A percentile compares a stretch with the other conserved stretches of the same genome.
Evolutionary conservation across 2,329 filamentous ascomycete genomes (phyloP).

Genomic region (Colletotrichum falcatum): DNA sequence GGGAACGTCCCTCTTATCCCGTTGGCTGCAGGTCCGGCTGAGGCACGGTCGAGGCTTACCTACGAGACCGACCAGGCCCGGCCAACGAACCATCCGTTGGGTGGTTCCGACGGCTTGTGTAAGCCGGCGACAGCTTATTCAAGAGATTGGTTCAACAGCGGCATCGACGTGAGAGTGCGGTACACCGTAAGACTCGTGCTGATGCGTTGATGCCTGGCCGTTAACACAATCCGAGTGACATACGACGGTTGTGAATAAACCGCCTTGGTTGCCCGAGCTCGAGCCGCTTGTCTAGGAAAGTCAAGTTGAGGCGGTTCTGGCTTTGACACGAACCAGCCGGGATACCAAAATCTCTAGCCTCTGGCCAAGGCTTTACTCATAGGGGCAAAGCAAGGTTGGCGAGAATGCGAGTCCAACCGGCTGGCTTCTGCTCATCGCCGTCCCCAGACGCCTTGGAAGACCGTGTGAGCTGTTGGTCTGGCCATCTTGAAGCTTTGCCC

Average conservation of each 20-base stretch:
- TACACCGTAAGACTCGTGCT: neutral
- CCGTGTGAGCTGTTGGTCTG: conserved; percentile 14
- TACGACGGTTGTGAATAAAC: conserved; percentile 19
- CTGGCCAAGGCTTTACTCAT: neutral
- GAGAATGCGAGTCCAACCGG: neutral
- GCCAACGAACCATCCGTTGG: conserved; percentile 9
- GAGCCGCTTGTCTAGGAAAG: no score
- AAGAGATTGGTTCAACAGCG: neutral
- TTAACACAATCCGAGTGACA: conserved; percentile 14
- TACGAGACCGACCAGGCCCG: conserved; percentile 13
- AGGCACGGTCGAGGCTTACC: conserved; percentile 23
- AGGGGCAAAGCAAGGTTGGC: neutral
- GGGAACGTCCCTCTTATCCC: neutral
- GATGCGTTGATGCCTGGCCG: neutral
- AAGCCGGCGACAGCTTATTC: neutral
- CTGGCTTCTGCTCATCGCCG: neutral
- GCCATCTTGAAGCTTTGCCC: conserved; percentile 23
- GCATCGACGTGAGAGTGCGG: neutral
- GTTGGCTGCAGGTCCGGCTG: conserved; percentile 22
- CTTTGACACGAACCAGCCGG: conserved; percentile 5
- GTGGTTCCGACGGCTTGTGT: no score
- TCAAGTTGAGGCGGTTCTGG: neutral
- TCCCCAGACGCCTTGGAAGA: no score
- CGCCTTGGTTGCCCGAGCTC: conserved; percentile 17
- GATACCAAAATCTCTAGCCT: neutral